Base-by-base conservation (phyloP, 139 green algal species). In the Nannochloris sp. region DNA sequence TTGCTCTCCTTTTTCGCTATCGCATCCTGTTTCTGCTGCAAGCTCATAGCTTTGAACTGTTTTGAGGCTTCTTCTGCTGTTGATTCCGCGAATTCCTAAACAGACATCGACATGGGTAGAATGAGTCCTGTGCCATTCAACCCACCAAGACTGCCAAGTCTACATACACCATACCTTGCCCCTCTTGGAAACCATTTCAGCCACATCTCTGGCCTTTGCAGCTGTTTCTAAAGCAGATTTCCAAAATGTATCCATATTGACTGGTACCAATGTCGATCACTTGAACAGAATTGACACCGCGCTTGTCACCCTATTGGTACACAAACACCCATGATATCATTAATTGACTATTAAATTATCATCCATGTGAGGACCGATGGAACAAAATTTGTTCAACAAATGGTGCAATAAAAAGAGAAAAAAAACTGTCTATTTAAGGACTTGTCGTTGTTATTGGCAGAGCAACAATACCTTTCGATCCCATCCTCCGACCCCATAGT, bases 51-150 rank as follows among this genome's bases (percentile, higher is more conserved):
- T 12, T 65, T 50, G 28, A 78, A 63, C 45, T 70, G 73, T 5
- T 66, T 66, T 43, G 17, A 44, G 5, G 71, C 71, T 62, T 78
- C 65, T 44, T 67, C 71, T 10, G 71, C 65, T 1, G 71, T 68
- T 3, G 51, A 51, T 40, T 73, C 71, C 6, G 69, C 71, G 9
- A 66, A 49, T 36, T 69, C 71, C 71, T 78, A 60, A 60, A 55
- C n/a, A 29, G 23, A 12, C 6, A 23, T 3, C 20, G 20, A 23
- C 20, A 23, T 23, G 20, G 20, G 20, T 23, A 23, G 20, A 23
- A 23, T 23, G 20, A 23, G 20, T 46, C 46, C 64, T 20, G 29
- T 16, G 37, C 11, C 10, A n/a, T 28, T 23, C 17, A 10, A 57
- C 10, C 20, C 6, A 56, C 16, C 10, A 8, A n/a, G 28, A 59